Base-by-base conservation (phyloP, 108 stramenopile genomes). In the Schizochytrium sp. region DNA sequence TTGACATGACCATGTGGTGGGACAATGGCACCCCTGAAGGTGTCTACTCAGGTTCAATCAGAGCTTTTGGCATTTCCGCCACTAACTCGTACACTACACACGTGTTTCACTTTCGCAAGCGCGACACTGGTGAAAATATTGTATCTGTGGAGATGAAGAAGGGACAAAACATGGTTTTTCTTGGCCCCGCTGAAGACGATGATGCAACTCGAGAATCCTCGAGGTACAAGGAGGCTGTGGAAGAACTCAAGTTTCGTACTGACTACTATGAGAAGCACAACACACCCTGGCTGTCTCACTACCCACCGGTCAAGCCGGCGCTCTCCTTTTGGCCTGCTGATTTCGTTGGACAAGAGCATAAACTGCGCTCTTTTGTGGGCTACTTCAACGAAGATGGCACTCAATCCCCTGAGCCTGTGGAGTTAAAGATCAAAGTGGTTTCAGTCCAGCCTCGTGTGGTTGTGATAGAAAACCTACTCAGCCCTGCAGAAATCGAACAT, bases 391-490 rank as follows among this genome's bases (percentile, higher is more conserved):
- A 10, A 12, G 58, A 88, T 3, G 49, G 7, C 42, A 50, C 61
- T n/a, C 44, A 64, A 42, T 44, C 42, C 3, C 8, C 38, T 13
- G 88, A 88, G 42, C 61, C 76, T 8, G 76, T 88, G 19, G 88
- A 61, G 8, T 64, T 88, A 3, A 45, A n/a, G 10, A 42, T 89
- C 2, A 5, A 89, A 45, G 91, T 91, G 13, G 72, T 91, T 19
- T 89, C 91, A 28, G 46, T 87, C 3, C 46, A 40, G 3, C 96
- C 96, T 12, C 94, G 96, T 7, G 97, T 93, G 8, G 96, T 96
- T 91, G 95, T 97, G 89, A 96, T 98, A 61, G 61, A 89, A 12
- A 94, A 97, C 88, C 96, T 98, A 72, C 90, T 98, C 45, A 95
- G 93, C 4, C 72, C 91, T n/a, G 88, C 90, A 2, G 97, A 98